phyloP scores from a whole-genome alignment of 768 basidiomycete species.

The Lactarius pseudohatsudake region DNA sequence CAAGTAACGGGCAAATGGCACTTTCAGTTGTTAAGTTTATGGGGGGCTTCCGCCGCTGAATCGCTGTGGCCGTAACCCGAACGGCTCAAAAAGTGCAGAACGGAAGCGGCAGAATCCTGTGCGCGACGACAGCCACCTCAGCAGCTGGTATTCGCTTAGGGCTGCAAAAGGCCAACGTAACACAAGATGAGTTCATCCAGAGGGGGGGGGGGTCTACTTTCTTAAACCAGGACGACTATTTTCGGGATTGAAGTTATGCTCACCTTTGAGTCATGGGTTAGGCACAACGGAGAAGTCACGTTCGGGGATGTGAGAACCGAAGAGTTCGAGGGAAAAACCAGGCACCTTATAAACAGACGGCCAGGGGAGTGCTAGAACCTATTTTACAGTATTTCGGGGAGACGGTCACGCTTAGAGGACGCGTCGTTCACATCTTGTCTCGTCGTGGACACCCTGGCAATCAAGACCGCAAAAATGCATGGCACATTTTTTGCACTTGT shows the following conservation, averaged over 20 bases:
- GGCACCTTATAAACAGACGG: background rate
- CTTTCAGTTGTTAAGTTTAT: background rate
- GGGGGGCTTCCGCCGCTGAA: background rate
- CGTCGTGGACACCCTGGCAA: constrained; percentile 72
- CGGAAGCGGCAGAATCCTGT: background rate
- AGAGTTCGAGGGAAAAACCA: background rate
- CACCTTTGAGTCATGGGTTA: background rate
- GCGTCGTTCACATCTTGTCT: constrained; percentile 78
- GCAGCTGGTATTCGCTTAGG: background rate
- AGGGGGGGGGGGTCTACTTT: background rate
- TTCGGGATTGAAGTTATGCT: background rate
- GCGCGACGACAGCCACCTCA: background rate
- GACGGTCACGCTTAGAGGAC: constrained; percentile 44
- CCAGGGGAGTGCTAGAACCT: background rate
- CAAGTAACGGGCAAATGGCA: background rate
- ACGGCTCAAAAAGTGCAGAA: background rate
- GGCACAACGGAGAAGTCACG: background rate
- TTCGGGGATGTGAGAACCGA: background rate
- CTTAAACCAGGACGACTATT: background rate
- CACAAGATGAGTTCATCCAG: background rate
- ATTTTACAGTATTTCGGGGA: background rate
- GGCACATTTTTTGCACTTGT: constrained; percentile 76
- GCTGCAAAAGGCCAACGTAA: background rate
- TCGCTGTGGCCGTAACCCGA: background rate
- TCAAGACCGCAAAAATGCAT: constrained; percentile 73